These are phyloP conservation scores for Centrapalus pauciflorus DNA, from an alignment of 129 eudicot species.

Conservation along the genomic window DNA sequence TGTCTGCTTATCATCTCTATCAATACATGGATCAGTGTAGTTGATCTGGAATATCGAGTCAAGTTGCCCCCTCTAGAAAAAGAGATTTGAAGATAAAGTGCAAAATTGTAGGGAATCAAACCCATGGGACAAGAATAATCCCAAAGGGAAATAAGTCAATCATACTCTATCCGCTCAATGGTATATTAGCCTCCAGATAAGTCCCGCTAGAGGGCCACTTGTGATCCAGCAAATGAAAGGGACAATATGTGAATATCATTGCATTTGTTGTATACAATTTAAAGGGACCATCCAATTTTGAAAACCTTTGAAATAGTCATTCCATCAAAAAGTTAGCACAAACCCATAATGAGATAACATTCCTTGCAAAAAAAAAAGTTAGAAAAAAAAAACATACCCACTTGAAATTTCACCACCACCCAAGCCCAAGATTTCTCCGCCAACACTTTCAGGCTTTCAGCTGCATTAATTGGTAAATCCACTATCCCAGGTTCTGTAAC, in stretches of 20 bases:
- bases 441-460: conserved; percentile 93
- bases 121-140: not conserved
- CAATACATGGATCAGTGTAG: too few relatives aligned
- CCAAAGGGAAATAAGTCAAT: not conserved
- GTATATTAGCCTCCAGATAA: conserved; percentile 86
- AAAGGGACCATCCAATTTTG: not conserved
- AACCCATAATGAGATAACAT: conserved; percentile 42
- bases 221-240: conserved; percentile 58
- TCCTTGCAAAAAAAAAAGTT: too few relatives aligned
- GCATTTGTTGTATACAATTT: not conserved
- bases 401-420: conserved; percentile 96
- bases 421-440: conserved; percentile 97
- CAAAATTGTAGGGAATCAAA: conserved; percentile 19
- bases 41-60: conserved; percentile 88
- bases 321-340: not conserved
- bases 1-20: conserved; percentile 98
- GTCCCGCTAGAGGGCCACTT: conserved; percentile 96
- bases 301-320: not conserved
- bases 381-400: too few relatives aligned
- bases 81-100: conserved; percentile 82
- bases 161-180: not conserved
- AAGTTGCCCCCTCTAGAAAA: conserved; percentile 87
- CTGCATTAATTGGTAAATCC: conserved; percentile 85
- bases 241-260: not conserved
- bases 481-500: conserved; percentile 80